Percentiles rank a stretch among this genome's conserved stretches.
Evolutionary conservation across 805 yeast genomes (phyloP).

Genomic region (Ogataea naganishii): DNA sequence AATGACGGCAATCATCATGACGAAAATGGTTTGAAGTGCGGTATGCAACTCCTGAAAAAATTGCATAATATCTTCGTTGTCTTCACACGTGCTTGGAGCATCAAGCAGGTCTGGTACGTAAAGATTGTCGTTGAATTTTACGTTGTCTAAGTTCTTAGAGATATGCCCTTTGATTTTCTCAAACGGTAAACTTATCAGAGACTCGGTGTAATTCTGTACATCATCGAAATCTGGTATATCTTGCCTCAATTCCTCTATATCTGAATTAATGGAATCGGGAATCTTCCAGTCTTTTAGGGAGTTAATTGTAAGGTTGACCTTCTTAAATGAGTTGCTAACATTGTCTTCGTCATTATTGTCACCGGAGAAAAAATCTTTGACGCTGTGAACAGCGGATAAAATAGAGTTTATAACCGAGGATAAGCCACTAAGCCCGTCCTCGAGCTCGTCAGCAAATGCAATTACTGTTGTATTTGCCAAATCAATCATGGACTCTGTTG

Average conservation of each 20-base stretch:
- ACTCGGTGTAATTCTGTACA: conserved; percentile 51
- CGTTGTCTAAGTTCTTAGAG: too few species aligned
- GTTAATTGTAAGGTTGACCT: conserved; percentile 51
- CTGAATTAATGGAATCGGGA: conserved; percentile 52
- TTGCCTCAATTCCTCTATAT: conserved; percentile 40
- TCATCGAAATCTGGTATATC: conserved; percentile 59
- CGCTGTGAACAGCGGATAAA: conserved; percentile 37
- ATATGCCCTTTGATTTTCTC: conserved; percentile 33
- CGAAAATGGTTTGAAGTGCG: conserved; percentile 24
- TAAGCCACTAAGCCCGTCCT: conserved; percentile 56
- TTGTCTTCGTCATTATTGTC: conserved; percentile 24
- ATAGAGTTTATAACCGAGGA: conserved; percentile 50
- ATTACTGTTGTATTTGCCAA: conserved; percentile 55
- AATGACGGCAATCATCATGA: conserved; percentile 30
- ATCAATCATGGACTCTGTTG: conserved; percentile 54
- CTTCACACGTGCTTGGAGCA: too few species aligned
- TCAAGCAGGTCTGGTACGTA: too few species aligned
- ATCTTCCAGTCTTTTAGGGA: conserved; percentile 52
- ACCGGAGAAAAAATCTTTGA: conserved; percentile 49
- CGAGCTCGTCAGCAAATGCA: conserved; percentile 48
- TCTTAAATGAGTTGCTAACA: conserved; percentile 25
- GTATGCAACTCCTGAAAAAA: too few species aligned
- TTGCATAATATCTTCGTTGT: too few species aligned
- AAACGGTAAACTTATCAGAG: conserved; percentile 53
- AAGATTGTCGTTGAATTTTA: too few species aligned